Evolutionary conservation across 1,284 basidiomycete genomes (phyloP).

Genomic region (Cryptococcus sp.): DNA sequence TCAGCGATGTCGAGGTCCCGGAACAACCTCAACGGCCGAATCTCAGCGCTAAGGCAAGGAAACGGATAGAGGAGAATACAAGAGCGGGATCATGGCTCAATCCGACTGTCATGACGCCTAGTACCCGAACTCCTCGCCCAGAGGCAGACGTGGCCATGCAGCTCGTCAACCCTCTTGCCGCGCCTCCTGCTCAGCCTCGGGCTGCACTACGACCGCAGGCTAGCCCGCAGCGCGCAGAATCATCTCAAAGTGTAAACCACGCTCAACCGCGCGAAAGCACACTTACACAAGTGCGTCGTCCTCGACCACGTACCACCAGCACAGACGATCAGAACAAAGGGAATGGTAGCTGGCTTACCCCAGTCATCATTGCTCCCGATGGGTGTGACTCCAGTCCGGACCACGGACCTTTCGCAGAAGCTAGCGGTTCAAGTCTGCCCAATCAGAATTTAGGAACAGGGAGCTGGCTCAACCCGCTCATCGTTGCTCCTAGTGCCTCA

Average conservation of each 20-base stretch:
- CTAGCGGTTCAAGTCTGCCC: too few species aligned
- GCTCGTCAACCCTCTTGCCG: not conserved
- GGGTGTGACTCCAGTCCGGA: too few species aligned
- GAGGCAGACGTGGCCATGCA: not conserved
- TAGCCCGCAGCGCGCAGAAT: too few species aligned
- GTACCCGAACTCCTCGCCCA: not conserved
- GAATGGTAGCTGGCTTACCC: not conserved
- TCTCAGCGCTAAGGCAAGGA: not conserved
- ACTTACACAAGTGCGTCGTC: too few species aligned
- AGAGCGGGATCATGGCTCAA: constrained; percentile 12
- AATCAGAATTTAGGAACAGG: not conserved
- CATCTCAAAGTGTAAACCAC: too few species aligned
- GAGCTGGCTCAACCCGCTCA: not conserved
- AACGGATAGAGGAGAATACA: not conserved
- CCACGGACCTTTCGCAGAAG: too few species aligned
- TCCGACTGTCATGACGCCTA: not conserved
- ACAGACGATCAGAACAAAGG: not conserved
- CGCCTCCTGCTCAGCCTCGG: too few species aligned
- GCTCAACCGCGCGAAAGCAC: too few species aligned
- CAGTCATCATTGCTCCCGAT: not conserved
- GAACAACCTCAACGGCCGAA: not conserved
- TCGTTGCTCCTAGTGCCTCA: too few species aligned
- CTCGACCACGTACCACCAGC: too few species aligned
- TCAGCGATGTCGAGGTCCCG: not conserved
- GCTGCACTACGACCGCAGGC: too few species aligned